Percentiles rank a stretch among this genome's conserved stretches.
These are phyloP conservation scores for Intubia oerlemansii DNA, from an alignment of 2,329 filamentous ascomycete genomes.

Conservation along the genomic window DNA sequence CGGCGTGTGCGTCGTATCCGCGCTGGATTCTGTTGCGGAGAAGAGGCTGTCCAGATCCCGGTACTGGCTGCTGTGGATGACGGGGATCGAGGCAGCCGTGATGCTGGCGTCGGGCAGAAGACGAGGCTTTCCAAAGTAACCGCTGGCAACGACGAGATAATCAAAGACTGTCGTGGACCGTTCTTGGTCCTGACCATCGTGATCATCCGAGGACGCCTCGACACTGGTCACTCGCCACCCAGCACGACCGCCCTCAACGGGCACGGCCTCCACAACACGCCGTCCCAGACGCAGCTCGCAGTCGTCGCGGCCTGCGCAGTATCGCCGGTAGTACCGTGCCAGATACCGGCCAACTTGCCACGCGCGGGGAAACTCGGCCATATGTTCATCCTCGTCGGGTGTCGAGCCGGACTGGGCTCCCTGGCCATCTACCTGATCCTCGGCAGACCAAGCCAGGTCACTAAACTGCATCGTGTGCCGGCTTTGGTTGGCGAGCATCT, in stretches of 20 bases:
- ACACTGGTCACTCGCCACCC: constrained; percentile 18
- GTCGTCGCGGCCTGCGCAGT: constrained; percentile 20
- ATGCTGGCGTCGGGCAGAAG: too few relatives aligned
- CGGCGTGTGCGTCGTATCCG: constrained; percentile 3
- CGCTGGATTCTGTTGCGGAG: too few relatives aligned
- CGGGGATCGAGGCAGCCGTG: constrained; percentile 24
- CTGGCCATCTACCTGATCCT: too few relatives aligned
- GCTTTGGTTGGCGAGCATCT: constrained; percentile 56
- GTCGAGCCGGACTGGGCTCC: too few relatives aligned
- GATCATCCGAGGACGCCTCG: too few relatives aligned
- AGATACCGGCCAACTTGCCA: constrained; percentile 61
- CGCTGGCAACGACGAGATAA: constrained; percentile 49
- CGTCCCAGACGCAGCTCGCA: constrained; percentile 27
- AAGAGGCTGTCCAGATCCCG: constrained; percentile 30
- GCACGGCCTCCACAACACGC: constrained; percentile 20
- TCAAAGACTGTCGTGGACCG: constrained; percentile 32
- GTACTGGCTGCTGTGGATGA: constrained; percentile 49
- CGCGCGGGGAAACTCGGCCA: constrained; percentile 48
- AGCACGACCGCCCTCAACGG: constrained; percentile 9
- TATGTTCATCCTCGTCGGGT: constrained; percentile 4
- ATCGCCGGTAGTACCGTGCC: constrained; percentile 37
- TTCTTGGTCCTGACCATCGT: too few relatives aligned
- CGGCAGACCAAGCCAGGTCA: constrained; percentile 45
- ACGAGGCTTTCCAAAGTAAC: constrained; percentile 53
- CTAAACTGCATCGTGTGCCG: constrained; percentile 53